Evolutionary conservation across 1,284 basidiomycete genomes (phyloP).

Genomic region (Apiotrichum mycotoxinovorans): DNA sequence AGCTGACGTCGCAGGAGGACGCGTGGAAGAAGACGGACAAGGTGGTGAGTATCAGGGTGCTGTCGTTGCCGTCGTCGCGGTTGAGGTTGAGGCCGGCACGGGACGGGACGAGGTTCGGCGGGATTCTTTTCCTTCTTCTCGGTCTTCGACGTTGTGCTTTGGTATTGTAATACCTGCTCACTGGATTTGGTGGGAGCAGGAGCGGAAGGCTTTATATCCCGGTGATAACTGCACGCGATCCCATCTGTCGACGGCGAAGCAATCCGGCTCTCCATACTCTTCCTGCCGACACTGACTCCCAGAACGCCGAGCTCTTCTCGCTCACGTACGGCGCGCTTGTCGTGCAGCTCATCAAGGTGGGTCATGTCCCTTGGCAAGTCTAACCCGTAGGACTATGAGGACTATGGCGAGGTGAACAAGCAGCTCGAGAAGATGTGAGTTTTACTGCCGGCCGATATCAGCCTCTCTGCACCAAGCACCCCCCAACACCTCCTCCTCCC

Average conservation of each 20-base stretch:
- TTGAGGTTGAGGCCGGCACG: no score
- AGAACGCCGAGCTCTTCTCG: constrained; percentile 92
- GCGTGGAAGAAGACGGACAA: constrained; percentile 91
- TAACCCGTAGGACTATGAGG: constrained; percentile 74
- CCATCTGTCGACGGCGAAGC: no score
- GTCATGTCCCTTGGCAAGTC: background rate
- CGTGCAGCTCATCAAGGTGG: constrained; percentile 84
- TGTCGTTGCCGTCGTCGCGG: no score
- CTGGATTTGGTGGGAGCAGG: no score
- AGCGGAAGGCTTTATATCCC: no score
- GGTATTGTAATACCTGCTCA: no score
- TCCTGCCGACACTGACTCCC: background rate
- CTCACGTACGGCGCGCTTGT: constrained; percentile 96
- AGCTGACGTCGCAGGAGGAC: constrained; percentile 60
- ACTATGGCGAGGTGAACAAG: constrained; percentile 76
- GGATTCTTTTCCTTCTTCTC: no score
- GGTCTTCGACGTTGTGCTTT: no score
- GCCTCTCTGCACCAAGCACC: background rate
- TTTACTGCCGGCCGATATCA: no score
- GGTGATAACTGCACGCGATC: no score
- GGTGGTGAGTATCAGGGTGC: constrained; percentile 57
- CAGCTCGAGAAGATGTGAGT: constrained; percentile 62
- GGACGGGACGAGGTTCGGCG: no score
- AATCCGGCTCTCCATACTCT: background rate
- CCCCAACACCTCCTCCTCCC: background rate